A percentile compares a stretch with the other conserved stretches of the same genome.
These are phyloP conservation scores for Warburgia ugandensis DNA, from an alignment of 164 flowering plant species.

Conservation along the genomic window DNA sequence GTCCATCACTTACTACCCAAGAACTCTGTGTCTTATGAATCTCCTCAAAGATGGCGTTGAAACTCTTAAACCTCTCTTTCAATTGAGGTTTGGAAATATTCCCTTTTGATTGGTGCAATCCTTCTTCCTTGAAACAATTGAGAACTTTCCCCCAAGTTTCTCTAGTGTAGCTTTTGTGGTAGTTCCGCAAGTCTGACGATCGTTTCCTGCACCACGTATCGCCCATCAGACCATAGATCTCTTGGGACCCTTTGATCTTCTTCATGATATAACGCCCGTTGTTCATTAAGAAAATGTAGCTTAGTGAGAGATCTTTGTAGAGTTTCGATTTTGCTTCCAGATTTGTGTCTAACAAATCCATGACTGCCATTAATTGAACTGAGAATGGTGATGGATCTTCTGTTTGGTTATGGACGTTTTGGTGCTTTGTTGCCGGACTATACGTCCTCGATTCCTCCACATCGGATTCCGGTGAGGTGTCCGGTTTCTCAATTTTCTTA, in stretches of 20 bases:
- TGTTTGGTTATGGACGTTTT: not conserved
- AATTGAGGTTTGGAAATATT: constrained; percentile 48
- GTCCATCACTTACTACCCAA: constrained; percentile 89
- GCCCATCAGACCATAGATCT: constrained; percentile 56
- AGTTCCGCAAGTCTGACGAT: constrained; percentile 54
- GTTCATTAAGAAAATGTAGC: constrained; percentile 81
- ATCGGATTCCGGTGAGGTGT: constrained; percentile 7
- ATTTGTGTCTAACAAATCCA: constrained; percentile 59
- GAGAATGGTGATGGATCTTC: constrained; percentile 35
- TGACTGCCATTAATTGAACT: constrained; percentile 31
- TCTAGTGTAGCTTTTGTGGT: constrained; percentile 72
- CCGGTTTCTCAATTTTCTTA: not conserved
- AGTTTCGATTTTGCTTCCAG: constrained; percentile 58
- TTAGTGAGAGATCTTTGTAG: constrained; percentile 53
- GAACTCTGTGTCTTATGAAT: constrained; percentile 71
- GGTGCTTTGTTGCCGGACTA: no score
- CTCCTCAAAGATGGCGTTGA: constrained; percentile 67
- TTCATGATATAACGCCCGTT: constrained; percentile 77
- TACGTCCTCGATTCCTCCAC: not conserved
- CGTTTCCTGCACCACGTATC: constrained; percentile 30
- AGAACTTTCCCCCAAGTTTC: constrained; percentile 75
- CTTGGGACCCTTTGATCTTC: constrained; percentile 61
- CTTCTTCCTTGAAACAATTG: constrained; percentile 52
- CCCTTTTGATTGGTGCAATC: constrained; percentile 37
- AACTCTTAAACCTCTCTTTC: constrained; percentile 77